A percentile compares a stretch with the other conserved stretches of the same genome.
Evolutionary conservation across 441 rosid genomes (phyloP).

Genomic region (Adansonia madagascariensis): DNA sequence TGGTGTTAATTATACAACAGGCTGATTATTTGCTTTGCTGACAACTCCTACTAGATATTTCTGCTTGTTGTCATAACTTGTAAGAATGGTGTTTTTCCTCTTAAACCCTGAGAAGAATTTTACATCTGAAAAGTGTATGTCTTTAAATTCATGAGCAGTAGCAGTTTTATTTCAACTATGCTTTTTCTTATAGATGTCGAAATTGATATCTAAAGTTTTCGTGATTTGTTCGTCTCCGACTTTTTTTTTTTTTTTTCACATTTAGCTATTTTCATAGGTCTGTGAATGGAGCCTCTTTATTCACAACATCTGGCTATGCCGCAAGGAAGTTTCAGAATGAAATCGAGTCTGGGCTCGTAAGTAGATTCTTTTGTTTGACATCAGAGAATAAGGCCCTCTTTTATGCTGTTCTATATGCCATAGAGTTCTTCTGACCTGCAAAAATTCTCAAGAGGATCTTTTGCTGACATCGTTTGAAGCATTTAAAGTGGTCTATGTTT

Average conservation of each 20-base stretch:
- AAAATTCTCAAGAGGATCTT: background rate
- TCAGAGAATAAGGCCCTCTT: background rate
- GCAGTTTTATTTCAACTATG: background rate
- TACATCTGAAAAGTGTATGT: background rate
- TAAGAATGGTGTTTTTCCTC: background rate
- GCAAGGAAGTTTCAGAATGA: constrained; percentile 92
- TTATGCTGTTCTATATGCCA: background rate
- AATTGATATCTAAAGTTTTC: background rate
- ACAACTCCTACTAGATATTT: background rate
- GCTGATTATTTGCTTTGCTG: background rate
- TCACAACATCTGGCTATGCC: constrained; percentile 80
- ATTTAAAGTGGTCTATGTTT: background rate
- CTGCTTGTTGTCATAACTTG: background rate
- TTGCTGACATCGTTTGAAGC: background rate
- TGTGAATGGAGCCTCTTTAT: constrained; percentile 87
- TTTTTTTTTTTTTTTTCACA: background rate
- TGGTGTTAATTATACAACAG: background rate
- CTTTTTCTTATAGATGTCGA: background rate
- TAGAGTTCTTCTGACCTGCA: background rate
- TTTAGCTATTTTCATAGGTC: constrained; percentile 47
- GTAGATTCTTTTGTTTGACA: constrained; percentile 1
- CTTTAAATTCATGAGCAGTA: background rate
- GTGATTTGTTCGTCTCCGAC: background rate
- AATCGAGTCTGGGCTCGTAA: constrained; percentile 87
- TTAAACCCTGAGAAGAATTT: background rate